phyloP scores from a whole-genome alignment of 148 eudicot genomes.

The Persicaria maculosa region DNA sequence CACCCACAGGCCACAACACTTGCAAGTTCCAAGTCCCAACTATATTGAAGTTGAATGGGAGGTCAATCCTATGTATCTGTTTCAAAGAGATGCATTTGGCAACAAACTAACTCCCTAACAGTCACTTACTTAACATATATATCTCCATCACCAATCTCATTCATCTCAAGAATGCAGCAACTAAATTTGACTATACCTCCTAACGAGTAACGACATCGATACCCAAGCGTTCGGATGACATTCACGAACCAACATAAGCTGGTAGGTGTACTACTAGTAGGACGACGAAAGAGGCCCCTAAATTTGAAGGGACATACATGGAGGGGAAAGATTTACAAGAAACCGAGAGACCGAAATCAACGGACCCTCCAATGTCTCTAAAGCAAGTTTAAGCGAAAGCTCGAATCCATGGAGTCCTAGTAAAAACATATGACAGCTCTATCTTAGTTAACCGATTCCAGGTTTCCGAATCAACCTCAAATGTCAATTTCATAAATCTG shows the following conservation, averaged over 20 bases:
- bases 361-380: neutral
- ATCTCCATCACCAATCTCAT: neutral
- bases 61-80: neutral
- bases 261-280: too few relatives aligned
- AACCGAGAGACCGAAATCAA: neutral
- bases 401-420: neutral
- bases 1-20: too few relatives aligned
- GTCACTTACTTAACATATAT: neutral
- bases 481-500: constrained; percentile 4
- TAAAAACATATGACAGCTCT: constrained; percentile 1
- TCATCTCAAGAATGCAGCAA: neutral
- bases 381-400: neutral
- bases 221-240: too few relatives aligned
- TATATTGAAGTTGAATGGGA: neutral
- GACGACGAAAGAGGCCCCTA: neutral
- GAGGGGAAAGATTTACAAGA: constrained; percentile 5
- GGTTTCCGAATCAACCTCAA: neutral
- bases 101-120: neutral
- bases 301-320: neutral
- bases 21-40: neutral
- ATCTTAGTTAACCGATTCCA: neutral
- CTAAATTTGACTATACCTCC: neutral
- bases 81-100: neutral
- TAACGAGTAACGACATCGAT: too few relatives aligned
- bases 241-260: too few relatives aligned